Evolutionary conservation across 2,329 filamentous ascomycete genomes (phyloP).

Genomic region (Colletotrichum lentis): DNA sequence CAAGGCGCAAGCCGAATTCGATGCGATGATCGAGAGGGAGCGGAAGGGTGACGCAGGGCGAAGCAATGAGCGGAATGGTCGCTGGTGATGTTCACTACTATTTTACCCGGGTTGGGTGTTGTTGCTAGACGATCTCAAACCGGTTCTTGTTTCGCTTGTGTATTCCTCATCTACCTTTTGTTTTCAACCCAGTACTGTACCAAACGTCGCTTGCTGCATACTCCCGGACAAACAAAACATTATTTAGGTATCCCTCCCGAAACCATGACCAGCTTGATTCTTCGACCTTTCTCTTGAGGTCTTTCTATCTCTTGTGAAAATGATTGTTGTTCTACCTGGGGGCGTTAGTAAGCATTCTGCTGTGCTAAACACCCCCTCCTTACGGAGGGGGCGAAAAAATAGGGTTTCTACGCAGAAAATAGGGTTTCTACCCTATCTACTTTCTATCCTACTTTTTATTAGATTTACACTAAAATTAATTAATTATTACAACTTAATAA

Average conservation of each 20-base stretch:
- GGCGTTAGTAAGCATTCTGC: too few relatives aligned
- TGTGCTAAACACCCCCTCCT: too few relatives aligned
- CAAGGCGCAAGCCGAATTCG: constrained; percentile 61
- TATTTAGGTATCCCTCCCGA: not conserved
- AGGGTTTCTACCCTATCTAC: too few relatives aligned
- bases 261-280: not conserved
- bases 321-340: too few relatives aligned
- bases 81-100: constrained; percentile 23
- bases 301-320: not conserved
- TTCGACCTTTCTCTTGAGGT: not conserved
- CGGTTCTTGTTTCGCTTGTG: too few relatives aligned
- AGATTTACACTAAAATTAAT: too few relatives aligned
- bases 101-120: not conserved
- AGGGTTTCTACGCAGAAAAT: too few relatives aligned
- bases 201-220: not conserved
- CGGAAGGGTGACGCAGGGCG: constrained; percentile 39
- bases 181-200: not conserved
- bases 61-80: constrained; percentile 7
- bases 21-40: constrained; percentile 58
- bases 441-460: too few relatives aligned
- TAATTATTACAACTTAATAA: too few relatives aligned
- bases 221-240: too few relatives aligned
- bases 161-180: not conserved
- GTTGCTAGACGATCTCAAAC: not conserved
- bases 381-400: too few relatives aligned